Evolutionary conservation across 495 filamentous ascomycete genomes (phyloP).

Genomic region (Tuber aestivum): DNA sequence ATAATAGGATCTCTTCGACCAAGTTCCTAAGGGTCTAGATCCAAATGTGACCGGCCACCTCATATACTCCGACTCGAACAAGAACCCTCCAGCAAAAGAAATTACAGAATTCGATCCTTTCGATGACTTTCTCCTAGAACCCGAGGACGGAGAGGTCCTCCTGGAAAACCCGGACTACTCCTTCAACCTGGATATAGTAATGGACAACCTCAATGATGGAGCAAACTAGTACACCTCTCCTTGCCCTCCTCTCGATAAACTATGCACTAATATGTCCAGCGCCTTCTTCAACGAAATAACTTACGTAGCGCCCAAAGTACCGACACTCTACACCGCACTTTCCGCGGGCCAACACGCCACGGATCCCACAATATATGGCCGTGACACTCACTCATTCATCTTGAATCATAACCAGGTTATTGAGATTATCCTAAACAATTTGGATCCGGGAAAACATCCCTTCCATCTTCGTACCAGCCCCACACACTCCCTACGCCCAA

Average conservation of each 20-base stretch:
- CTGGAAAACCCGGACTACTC: constrained; percentile 55
- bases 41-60: constrained; percentile 77
- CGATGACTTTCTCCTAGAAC: constrained; percentile 67
- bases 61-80: constrained; percentile 58
- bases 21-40: constrained; percentile 58
- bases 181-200: constrained; percentile 59
- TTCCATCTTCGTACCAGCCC: constrained; percentile 61
- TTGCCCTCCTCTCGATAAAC: neutral
- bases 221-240: constrained; percentile 58
- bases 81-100: constrained; percentile 53
- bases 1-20: constrained; percentile 62
- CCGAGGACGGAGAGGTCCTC: constrained; percentile 56
- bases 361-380: constrained; percentile 65
- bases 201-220: constrained; percentile 67
- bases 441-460: constrained; percentile 66
- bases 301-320: constrained; percentile 68
- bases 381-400: constrained; percentile 63
- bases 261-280: constrained; percentile 42
- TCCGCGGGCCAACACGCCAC: constrained; percentile 58
- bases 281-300: constrained; percentile 78
- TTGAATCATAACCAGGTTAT: constrained; percentile 62
- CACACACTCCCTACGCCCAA: constrained; percentile 7
- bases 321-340: constrained; percentile 70
- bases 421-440: constrained; percentile 76
- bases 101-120: constrained; percentile 59